Evolutionary conservation across 1,284 basidiomycete genomes (phyloP).

Genomic region (Austroboletus novae-zelandiae): DNA sequence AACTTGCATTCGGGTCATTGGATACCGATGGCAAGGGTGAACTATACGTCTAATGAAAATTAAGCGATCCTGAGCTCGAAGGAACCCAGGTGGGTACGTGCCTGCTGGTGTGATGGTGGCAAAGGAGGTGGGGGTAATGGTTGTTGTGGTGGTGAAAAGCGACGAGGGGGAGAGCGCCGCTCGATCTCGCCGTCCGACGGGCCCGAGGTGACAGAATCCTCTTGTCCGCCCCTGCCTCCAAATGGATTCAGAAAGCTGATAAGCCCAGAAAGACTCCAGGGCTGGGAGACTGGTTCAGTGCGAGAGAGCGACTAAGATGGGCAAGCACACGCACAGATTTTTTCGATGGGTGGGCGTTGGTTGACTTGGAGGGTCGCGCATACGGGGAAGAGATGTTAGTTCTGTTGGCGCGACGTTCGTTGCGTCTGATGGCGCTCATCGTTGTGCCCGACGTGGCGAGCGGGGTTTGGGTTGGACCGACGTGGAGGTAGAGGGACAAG

Average conservation of each 20-base stretch:
- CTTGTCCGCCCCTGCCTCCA: conserved; percentile 26
- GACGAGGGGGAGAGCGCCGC: conserved; percentile 21
- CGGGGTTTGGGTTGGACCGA: neutral
- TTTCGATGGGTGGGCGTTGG: conserved; percentile 26
- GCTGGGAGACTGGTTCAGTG: conserved; percentile 30
- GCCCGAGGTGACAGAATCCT: conserved; percentile 20
- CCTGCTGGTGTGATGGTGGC: conserved; percentile 24
- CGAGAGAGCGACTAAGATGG: neutral
- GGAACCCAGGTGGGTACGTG: conserved; percentile 24
- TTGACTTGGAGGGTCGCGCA: conserved; percentile 27
- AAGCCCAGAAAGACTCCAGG: conserved; percentile 51
- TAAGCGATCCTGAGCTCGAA: conserved; percentile 25
- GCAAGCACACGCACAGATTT: conserved; percentile 41
- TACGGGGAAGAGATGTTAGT: conserved; percentile 36
- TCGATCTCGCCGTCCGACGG: conserved; percentile 29
- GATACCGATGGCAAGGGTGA: conserved; percentile 14
- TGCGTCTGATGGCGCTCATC: conserved; percentile 54
- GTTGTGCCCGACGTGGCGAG: conserved; percentile 7
- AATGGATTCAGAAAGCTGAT: conserved; percentile 49
- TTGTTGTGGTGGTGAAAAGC: conserved; percentile 21
- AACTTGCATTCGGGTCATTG: conserved; percentile 10
- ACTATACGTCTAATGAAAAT: conserved; percentile 22
- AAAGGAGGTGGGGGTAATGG: conserved; percentile 15
- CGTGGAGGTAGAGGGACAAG: conserved; percentile 13
- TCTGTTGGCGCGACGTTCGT: conserved; percentile 40